Evolutionary conservation across 768 basidiomycete species (phyloP), one percentile per base, ranked within the genome.

Genomic region (Macrolepiota albuminosa): DNA sequence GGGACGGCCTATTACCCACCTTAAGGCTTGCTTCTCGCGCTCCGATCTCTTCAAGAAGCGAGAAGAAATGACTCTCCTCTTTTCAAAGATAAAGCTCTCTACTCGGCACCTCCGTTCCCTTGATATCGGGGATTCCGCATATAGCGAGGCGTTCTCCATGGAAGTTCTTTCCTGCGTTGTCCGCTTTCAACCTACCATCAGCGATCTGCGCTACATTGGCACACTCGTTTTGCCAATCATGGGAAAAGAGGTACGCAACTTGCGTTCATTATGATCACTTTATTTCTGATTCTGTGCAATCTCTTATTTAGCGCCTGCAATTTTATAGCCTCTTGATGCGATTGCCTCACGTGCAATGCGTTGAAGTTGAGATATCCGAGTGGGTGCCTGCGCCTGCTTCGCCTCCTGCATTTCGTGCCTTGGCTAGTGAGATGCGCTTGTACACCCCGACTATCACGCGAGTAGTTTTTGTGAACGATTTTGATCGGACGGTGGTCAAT

Each of bases 21-120:
- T 89, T 58, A 88, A 88, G 70, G 87, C 86, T 6, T 88, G 87
- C 66, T 85, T 88, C 69, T 86, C 86, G 26, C 75, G 75, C 54
- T 73, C 81, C n/a, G 75, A 74, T 54, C 54, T 72, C 1, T 67
- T 63, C 5, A 82, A 81, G 47, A 86, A 86, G 72, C 75, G 77
- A 36, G 71, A 73, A 1, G 87, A 89, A 68, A 71, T 87, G 72
- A 63, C 66, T 0, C 63, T 75, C 1, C 72, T 88, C 26, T 71
- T 86, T 56, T 73, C 76, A 4, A 79, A 75, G 49, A 67, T 87
- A 47, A 72, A 67, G 51, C 73, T 71, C 14, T 81, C 85, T 4
- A 78, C 78, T 4, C 65, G 64, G 24, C 64, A 79, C 16, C 66
- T 86, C 42, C 75, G 70, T 40, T 78, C 86, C 1, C 75, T 89